Evolutionary conservation across 805 yeast genomes (phyloP).

Genomic region (Nakazawaea ishiwadae): DNA sequence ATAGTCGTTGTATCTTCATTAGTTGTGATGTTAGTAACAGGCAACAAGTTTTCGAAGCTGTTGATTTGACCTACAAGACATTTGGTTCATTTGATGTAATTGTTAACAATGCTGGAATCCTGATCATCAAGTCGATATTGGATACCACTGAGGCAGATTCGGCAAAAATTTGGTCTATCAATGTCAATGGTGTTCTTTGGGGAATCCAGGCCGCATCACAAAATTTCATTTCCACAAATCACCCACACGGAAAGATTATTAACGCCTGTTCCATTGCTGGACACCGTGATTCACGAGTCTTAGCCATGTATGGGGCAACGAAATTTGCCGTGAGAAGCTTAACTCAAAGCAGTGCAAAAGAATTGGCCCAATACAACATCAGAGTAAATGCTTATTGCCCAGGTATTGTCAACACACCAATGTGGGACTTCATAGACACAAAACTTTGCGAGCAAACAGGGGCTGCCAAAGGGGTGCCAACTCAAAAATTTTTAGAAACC

Average conservation of each 20-base stretch:
- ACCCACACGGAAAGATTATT: slow-evolving; percentile 31
- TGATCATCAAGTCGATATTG: slow-evolving; percentile 21
- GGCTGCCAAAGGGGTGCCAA: slow-evolving; percentile 22
- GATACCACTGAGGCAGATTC: slow-evolving; percentile 25
- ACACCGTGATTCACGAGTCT: slow-evolving; percentile 24
- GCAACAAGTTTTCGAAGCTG: slow-evolving; percentile 22
- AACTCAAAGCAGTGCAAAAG: slow-evolving; percentile 33
- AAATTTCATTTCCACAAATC: slow-evolving; percentile 22
- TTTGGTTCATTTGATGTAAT: slow-evolving; percentile 31
- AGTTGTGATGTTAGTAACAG: slow-evolving; percentile 22
- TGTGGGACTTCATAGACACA: slow-evolving; percentile 27
- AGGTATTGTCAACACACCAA: slow-evolving; percentile 34
- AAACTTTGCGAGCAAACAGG: slow-evolving; percentile 22
- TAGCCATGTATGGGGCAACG: slow-evolving; percentile 30
- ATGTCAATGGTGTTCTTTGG: slow-evolving; percentile 28
- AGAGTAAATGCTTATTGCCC: slow-evolving; percentile 35
- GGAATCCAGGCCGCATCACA: slow-evolving; percentile 29
- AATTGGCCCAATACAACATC: slow-evolving; percentile 29
- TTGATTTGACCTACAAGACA: slow-evolving; percentile 22
- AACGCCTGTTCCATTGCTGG: slow-evolving; percentile 33
- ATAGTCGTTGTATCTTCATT: slow-evolving; percentile 21
- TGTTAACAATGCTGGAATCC: slow-evolving; percentile 33
- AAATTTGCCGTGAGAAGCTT: slow-evolving; percentile 33
- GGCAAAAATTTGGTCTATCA: slow-evolving; percentile 20
- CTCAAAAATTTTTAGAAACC: slow-evolving; percentile 20